Percentiles rank a stretch among this genome's conserved stretches.
Conservation (phyloP, 139 green algal genomes). For the Chlorokybus atmophyticus region DNA sequence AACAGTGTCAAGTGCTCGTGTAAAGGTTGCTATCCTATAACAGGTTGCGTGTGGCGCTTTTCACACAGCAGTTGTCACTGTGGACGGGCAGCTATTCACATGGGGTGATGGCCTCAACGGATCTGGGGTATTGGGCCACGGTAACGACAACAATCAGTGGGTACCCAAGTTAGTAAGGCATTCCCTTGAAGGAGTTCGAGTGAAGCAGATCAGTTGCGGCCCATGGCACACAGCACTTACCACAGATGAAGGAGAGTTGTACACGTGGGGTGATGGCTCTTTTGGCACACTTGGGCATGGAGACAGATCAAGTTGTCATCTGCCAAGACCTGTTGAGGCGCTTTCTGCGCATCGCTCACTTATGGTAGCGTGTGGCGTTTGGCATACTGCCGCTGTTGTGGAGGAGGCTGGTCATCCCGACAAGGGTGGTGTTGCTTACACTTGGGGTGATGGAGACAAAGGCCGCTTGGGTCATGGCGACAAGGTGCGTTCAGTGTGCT, state of each 20-base stretch:
- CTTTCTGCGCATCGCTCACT: constrained; percentile 34
- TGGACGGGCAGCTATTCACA: constrained; percentile 45
- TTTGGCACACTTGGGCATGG: constrained; percentile 57
- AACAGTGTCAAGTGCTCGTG: too few relatives aligned
- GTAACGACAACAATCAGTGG: constrained; percentile 16
- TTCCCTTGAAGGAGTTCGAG: background rate
- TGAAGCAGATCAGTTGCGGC: constrained; percentile 61
- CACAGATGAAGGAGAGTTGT: constrained; percentile 46
- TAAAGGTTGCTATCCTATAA: too few relatives aligned
- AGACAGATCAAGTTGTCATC: background rate
- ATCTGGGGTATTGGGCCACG: constrained; percentile 47
- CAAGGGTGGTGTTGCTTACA: constrained; percentile 5
- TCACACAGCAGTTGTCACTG: constrained; percentile 13
- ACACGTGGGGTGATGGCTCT: constrained; percentile 85
- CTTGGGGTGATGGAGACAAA: constrained; percentile 28
- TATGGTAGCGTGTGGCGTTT: constrained; percentile 68
- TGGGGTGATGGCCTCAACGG: constrained; percentile 47
- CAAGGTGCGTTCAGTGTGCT: too few relatives aligned
- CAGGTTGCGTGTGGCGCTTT: constrained; percentile 25
- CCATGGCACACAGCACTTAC: constrained; percentile 68
- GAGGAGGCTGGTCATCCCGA: background rate
- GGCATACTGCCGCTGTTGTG: constrained; percentile 75
- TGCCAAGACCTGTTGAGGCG: constrained; percentile 29
- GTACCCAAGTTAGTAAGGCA: constrained; percentile 20
- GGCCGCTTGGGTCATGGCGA: constrained; percentile 18